Percentiles rank a stretch among this genome's conserved stretches.
Evolutionary conservation across 2,329 filamentous ascomycete species (phyloP).

Genomic region (Aspergillus fijiensis): DNA sequence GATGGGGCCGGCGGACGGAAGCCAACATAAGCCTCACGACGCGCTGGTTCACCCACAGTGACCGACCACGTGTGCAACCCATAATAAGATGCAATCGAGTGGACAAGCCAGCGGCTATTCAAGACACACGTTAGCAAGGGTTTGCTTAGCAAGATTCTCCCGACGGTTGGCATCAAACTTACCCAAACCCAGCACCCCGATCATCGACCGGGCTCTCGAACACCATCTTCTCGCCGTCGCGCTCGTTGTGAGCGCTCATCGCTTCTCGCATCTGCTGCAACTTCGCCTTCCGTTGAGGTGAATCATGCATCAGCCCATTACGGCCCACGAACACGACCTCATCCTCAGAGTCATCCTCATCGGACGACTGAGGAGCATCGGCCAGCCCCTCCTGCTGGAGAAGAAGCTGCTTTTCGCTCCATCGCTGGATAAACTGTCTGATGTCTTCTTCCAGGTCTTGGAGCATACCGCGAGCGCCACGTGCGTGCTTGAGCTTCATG

Average conservation of each 20-base stretch:
- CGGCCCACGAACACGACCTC: constrained; percentile 88
- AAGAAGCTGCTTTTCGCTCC: constrained; percentile 54
- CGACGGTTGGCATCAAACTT: constrained; percentile 38
- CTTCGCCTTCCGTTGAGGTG: constrained; percentile 53
- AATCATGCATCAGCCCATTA: constrained; percentile 63
- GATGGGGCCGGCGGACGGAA: constrained; percentile 46
- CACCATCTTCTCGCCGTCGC: constrained; percentile 67
- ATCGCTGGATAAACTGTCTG: constrained; percentile 67
- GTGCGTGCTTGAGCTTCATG: constrained; percentile 74
- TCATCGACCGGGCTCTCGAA: constrained; percentile 78
- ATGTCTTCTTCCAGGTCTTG: constrained; percentile 84
- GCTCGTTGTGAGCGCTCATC: constrained; percentile 32
- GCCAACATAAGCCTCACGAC: constrained; percentile 80
- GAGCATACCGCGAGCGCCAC: constrained; percentile 75
- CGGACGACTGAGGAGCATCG: constrained; percentile 41
- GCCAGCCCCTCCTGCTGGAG: constrained; percentile 48
- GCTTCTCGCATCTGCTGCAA: constrained; percentile 47
- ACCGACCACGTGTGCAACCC: constrained; percentile 81
- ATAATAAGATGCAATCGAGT: constrained; percentile 90
- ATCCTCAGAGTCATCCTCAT: constrained; percentile 64
- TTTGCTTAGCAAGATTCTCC: neutral
- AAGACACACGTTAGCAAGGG: constrained; percentile 15
- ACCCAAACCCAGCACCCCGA: constrained; percentile 78
- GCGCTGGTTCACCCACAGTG: constrained; percentile 66
- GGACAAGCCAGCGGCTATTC: constrained; percentile 83